Base-by-base conservation (phyloP, 305 asterid genomes). In the Fraxinus sp. region DNA sequence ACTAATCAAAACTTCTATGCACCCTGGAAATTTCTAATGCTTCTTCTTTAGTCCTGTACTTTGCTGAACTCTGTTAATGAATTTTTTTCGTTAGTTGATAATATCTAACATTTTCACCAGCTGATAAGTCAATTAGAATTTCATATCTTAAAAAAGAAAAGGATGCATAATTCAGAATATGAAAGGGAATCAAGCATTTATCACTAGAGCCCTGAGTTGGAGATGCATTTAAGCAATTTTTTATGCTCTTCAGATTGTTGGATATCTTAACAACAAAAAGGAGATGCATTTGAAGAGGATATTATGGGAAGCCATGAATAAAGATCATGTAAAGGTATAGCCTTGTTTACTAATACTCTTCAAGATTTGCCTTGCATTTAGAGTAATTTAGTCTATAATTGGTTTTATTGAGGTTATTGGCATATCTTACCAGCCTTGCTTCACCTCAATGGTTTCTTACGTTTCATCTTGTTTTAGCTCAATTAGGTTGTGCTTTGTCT, bases 231-330 rank as follows among this genome's bases (percentile, higher is more conserved):
- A 10, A 26, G 3, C 11, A 11, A 78, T 74, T 37, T 83, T 84
- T 78, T n/a, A 78, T 78, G 24, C 77, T 55, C 55, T 87, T 84
- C 89, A 90, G 93, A 74, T 90, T 81, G 33, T 7, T 82, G 83
- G 87, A 77, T 89, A 90, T 85, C 89, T 90, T 30, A 84, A 84
- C 87, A 86, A 80, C 81, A 89, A 86, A 84, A 82, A 82, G 85
- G 93, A 86, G 88, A 41, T 81, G 80, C 36, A 79, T 24, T 80
- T 36, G 74, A 90, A 90, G 79, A 86, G 81, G 85, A 52, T 86
- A 66, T 70, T 90, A 62, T 90, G 93, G 93, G 93, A 90, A 86
- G 88, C 88, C 66, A 79, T 88, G 87, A 84, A 89, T 84, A 80
- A 64, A 81, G 78, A 81, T 0, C 83, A 78, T 83, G 77, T 77